Evolutionary conservation across 257 asterid species (phyloP), one percentile per base, ranked within the genome.

Genomic region (Paulownia fortunei): DNA sequence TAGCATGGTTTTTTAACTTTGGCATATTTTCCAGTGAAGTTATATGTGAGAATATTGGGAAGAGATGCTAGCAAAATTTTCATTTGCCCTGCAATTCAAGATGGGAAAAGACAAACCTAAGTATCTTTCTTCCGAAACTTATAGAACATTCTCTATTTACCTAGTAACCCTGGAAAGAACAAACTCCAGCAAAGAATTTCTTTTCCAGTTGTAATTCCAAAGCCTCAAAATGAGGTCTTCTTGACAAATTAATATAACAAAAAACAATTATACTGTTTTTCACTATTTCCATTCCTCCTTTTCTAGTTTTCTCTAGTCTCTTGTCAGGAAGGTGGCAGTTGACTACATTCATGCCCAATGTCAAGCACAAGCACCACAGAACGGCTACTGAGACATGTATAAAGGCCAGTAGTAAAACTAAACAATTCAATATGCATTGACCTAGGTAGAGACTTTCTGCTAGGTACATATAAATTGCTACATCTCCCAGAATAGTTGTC

Each of bases 401-500:
- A 58, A 69, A 56, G 49, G 23, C 73, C 47, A 41, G 2, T 24
- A 65, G 27, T 21, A 75, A 58, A 73, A 46, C 56, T 58, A 41
- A 34, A 26, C 27, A 44, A 64, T 52, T 23, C 30, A 52, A 67
- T 6, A 46, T 61, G 36, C 74, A 73, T 52, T 46, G 73, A 18
- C 47, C 12, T 24, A 13, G 37, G 21, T 51, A 34, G 23, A 80
- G 12, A 67, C 15, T 39, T 56, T 60, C 59, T 23, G 51, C 46
- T 27, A 6, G 37, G 19, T 62, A 65, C 19, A 27, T 4, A 42
- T 39, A 69, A 56, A 74, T 18, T 24, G 71, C 13, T 30, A 9
- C 16, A 82, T 56, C 60, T 69, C 64, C 69, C n/a, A 69, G 26
- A 70, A 73, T 19, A 52, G 56, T 2, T 26, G 73, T 36, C 37